Percentiles rank a stretch among this genome's conserved stretches.
phyloP scores from a whole-genome alignment of 208 protist genomes.

The Trichomonas tenax region DNA sequence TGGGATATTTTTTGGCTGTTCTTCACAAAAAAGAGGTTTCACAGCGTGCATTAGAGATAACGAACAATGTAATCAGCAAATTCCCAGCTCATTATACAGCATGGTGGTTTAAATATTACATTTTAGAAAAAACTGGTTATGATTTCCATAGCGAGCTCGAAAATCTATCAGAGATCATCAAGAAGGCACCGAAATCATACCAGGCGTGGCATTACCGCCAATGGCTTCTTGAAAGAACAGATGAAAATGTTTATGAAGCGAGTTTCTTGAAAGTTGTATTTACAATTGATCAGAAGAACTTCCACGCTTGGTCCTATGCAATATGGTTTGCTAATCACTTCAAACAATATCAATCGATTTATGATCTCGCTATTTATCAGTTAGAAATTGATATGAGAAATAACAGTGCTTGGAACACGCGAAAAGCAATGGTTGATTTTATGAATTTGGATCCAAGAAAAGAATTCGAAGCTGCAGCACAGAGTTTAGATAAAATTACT shows the following conservation, averaged over 20 bases:
- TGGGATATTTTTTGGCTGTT: not conserved
- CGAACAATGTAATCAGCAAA: not conserved
- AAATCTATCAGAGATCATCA: not conserved
- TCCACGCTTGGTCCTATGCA: not conserved
- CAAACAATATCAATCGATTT: not conserved
- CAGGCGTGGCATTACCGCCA: not conserved
- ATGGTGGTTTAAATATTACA: conserved; percentile 15
- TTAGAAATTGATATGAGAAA: not conserved
- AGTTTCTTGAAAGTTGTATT: not conserved
- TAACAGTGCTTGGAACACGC: conserved; percentile 1
- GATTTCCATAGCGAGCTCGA: not conserved
- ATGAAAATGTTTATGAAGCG: not conserved
- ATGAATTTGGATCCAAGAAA: not conserved
- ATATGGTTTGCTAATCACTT: not conserved
- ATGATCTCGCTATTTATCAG: not conserved
- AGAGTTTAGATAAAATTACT: not conserved
- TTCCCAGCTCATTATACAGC: not conserved
- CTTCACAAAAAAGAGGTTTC: conserved; percentile 4
- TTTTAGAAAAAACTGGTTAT: not conserved
- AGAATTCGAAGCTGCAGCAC: not conserved
- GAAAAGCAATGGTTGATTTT: not conserved
- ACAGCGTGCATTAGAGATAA: not conserved
- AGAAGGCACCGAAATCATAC: not conserved
- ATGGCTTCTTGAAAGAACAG: not conserved
- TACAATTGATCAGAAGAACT: not conserved